phyloP scores from a whole-genome alignment of 2,329 filamentous ascomycete genomes.

The Fonsecaea monophora region DNA sequence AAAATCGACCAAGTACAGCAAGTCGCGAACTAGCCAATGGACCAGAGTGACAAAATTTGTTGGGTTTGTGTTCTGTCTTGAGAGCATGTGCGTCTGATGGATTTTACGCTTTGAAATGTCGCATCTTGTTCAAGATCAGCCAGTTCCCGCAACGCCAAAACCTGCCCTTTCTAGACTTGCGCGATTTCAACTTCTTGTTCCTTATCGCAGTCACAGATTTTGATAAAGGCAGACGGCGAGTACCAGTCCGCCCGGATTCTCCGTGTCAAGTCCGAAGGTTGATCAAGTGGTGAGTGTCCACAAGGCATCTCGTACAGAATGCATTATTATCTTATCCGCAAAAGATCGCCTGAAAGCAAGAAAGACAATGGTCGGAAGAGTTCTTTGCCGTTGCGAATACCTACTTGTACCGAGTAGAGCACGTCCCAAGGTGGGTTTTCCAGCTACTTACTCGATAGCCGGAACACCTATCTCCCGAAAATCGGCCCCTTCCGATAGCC shows the following conservation, averaged over 20 bases:
- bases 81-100: background rate
- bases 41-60: background rate
- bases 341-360: background rate
- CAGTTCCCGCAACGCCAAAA: background rate
- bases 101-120: constrained; percentile 7
- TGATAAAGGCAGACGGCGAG: background rate
- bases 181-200: background rate
- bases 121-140: constrained; percentile 1
- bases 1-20: constrained; percentile 6
- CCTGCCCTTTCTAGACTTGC: background rate
- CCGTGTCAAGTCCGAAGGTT: background rate
- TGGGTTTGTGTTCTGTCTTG: background rate
- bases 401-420: background rate
- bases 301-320: background rate
- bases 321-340: background rate
- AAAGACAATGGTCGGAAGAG: background rate
- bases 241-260: background rate
- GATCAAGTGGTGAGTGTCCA: background rate
- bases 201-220: background rate
- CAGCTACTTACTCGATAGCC: background rate
- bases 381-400: background rate
- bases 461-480: background rate
- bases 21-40: background rate
- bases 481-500: background rate
- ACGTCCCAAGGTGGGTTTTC: background rate